A percentile compares a stretch with the other conserved stretches of the same genome.
Evolutionary conservation across 345 rosid species (phyloP).

Genomic region (Lenwebbia sp.): DNA sequence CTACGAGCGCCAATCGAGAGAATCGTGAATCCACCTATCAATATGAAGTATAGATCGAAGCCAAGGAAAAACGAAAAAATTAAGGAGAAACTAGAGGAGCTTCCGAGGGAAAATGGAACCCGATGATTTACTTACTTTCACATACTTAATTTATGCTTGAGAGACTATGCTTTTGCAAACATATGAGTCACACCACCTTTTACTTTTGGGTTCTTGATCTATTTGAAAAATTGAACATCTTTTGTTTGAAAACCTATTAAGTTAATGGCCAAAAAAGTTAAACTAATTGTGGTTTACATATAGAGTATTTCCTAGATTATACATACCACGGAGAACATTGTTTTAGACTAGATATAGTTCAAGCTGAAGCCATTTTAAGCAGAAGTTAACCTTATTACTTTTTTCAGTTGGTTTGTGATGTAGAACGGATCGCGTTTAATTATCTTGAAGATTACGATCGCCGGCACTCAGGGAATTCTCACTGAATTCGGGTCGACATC

Average conservation of each 20-base stretch:
- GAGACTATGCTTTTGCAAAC: background rate
- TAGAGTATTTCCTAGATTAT: background rate
- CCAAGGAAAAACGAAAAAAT: background rate
- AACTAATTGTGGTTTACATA: background rate
- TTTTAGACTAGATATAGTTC: background rate
- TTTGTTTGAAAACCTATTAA: background rate
- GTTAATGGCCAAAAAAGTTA: background rate
- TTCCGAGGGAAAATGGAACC: background rate
- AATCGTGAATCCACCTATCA: background rate
- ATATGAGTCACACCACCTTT: background rate
- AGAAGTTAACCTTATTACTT: slow-evolving; percentile 4
- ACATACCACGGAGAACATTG: background rate
- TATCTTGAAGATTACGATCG: no score
- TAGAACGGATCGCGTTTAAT: no score
- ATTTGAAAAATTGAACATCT: background rate
- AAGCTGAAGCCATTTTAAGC: background rate
- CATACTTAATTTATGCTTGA: slow-evolving; percentile 4
- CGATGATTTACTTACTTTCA: background rate
- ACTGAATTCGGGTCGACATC: no score
- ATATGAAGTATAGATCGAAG: background rate
- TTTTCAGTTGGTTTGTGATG: background rate
- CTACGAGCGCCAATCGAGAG: background rate
- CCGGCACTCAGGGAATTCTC: no score
- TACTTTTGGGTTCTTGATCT: background rate
- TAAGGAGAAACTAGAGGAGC: background rate